Percentiles rank a stretch among this genome's conserved stretches.
These are phyloP conservation scores for Malassezia sympodialis DNA, from an alignment of 1,284 basidiomycete genomes.

Conservation along the genomic window DNA sequence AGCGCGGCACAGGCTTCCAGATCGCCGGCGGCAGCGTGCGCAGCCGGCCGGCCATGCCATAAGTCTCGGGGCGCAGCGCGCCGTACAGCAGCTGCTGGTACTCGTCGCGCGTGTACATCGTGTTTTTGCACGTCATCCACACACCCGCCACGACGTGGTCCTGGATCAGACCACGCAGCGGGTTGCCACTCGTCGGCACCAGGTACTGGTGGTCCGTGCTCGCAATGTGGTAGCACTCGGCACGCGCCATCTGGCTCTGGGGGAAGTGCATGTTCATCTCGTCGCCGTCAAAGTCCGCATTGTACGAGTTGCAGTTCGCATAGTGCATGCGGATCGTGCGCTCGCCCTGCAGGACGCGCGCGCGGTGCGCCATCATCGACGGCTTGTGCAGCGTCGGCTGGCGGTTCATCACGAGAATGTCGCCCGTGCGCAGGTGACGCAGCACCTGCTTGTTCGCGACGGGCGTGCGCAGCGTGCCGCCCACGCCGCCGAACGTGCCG, in stretches of 20 bases:
- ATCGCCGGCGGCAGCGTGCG: slow-evolving; percentile 80
- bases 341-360: slow-evolving; percentile 82
- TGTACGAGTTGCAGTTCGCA: slow-evolving; percentile 98
- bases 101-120: slow-evolving; percentile 88
- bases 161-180: slow-evolving; percentile 93
- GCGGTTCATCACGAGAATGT: slow-evolving; percentile 90
- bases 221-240: slow-evolving; percentile 66
- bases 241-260: slow-evolving; percentile 83
- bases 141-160: slow-evolving; percentile 98
- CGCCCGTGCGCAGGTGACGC: slow-evolving; percentile 86
- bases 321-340: slow-evolving; percentile 99
- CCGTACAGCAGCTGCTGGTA: slow-evolving; percentile 96
- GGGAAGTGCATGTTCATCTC: slow-evolving; percentile 99
- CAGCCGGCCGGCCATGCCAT: slow-evolving; percentile 60
- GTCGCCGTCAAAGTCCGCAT: slow-evolving; percentile 99
- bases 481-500: slow-evolving; percentile 44
- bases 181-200: slow-evolving; percentile 94
- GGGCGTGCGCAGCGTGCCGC: slow-evolving; percentile 44
- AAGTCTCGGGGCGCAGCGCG: slow-evolving; percentile 77
- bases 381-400: slow-evolving; percentile 98
- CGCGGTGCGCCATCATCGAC: slow-evolving; percentile 99
- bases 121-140: slow-evolving; percentile 95
- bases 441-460: slow-evolving; percentile 91
- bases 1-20: slow-evolving; percentile 77
- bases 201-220: slow-evolving; percentile 99